Evolutionary conservation across 257 asterid species (phyloP), one percentile per base, ranked within the genome.

Genomic region (Solanum paucissectum): DNA sequence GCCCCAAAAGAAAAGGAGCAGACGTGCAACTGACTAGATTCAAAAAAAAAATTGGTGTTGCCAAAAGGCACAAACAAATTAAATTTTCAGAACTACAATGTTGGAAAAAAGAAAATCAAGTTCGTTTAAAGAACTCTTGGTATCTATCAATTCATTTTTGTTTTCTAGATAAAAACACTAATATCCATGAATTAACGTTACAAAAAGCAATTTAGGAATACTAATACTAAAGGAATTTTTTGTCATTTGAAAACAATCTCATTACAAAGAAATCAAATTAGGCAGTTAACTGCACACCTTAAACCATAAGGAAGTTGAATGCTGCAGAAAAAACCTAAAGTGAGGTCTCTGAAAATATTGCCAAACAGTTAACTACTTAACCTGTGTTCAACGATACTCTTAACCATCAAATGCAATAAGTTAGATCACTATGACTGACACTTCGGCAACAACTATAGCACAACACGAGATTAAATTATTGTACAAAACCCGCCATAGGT

Each of bases 401-500:
- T n/a, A 64, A 64, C 40, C 85, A 44, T 81, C 5, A 23, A 81
- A 27, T 44, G 66, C 6, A 46, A 42, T 12, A 29, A 29, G 86
- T 49, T 29, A 82, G 38, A 81, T 81, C 25, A 49, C 38, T 79
- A 29, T 18, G 29, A 88, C 68, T 23, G 29, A 49, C 32, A 44
- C 38, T 44, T 55, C 21, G 38, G 75, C 83, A 72, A 83, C 83
- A 37, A 79, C 69, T 74, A 71, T 32, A 83, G 66, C 49, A 55
- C 58, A 52, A 79, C 86, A 68, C 66, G 36, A 84, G 36, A 68
- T 69, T 36, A 74, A 72, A 72, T 42, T 87, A 90, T 87, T 76
- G 87, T 92, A 94, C 94, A 90, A 64, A 86, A 85, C 60, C 81
- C 3, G 44, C 64, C 76, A 85, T 85, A 20, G 46, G 82, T 42